Base-by-base conservation (phyloP, 1,139 yeast genomes). In the Zygosaccharomyces sapae region DNA sequence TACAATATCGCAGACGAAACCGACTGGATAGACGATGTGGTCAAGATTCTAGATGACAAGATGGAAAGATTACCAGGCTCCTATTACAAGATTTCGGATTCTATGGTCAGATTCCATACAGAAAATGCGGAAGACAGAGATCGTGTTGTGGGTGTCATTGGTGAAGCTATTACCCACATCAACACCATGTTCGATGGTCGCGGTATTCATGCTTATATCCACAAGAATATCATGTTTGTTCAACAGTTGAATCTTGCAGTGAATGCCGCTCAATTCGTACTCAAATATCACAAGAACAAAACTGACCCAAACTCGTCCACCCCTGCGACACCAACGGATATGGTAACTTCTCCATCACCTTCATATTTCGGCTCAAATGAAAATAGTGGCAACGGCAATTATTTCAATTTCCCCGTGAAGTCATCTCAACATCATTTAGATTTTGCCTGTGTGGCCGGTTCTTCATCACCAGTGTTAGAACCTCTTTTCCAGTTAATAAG, bases 1-100 rank as follows among this genome's bases (percentile, higher is more conserved):
- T 68, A 79, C 31, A 74, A 86, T 2, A 70, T 86, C 38, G 78
- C 79, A 19, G 80, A 81, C 47, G 76, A 76, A 48, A 63, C 66
- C 2, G 79, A 76, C 47, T 68, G 75, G 53, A 64, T 70, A 31
- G 66, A 68, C 7, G 87, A 95, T 87, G 80, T 84, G 66, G 68
- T 73, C 37, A 79, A 80, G 41, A 72, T 86, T 48, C 73, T 86
- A 42, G 75, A 77, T 47, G 77, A 86, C 12, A 81, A 84, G 61
- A 78, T 79, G 29, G 96, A 87, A 59, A 75, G 96, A 56, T 69
- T 87, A 33, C 94, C 96, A 0, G 94, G 94, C 0, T 80, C 94
- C 0, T 77, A 77, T 55, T 75, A 83, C 47, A 86, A 83, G 55
- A 73, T 77, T 38, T 86, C 85, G 52, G 95, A 88, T 51, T 81